A percentile compares a stretch with the other conserved stretches of the same genome.
Evolutionary conservation across 2,329 filamentous ascomycete species (phyloP).

Genomic region (Fusarium sp.): DNA sequence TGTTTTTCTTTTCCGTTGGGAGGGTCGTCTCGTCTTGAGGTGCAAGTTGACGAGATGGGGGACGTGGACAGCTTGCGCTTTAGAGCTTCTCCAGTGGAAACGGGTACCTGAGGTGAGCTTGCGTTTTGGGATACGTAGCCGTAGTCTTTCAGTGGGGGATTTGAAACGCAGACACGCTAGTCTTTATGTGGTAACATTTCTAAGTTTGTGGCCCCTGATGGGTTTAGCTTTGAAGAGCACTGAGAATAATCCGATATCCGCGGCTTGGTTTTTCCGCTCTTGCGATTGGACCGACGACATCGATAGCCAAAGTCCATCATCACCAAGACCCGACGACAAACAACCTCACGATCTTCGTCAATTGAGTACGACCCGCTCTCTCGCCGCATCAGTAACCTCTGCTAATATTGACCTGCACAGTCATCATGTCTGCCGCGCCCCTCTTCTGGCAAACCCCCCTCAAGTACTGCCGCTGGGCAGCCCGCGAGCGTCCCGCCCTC

Average conservation of each 20-base stretch:
- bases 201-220: background rate
- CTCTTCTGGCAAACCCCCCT: constrained; percentile 90
- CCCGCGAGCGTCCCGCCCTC: constrained; percentile 88
- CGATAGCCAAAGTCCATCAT: constrained; percentile 39
- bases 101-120: constrained; percentile 41
- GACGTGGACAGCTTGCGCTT: constrained; percentile 46
- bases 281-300: constrained; percentile 44
- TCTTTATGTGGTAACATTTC: constrained; percentile 2
- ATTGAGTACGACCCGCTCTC: constrained; percentile 51
- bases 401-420: background rate
- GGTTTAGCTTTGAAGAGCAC: constrained; percentile 14
- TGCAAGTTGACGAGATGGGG: constrained; percentile 34
- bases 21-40: constrained; percentile 6
- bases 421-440: constrained; percentile 70
- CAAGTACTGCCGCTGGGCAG: constrained; percentile 88
- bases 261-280: constrained; percentile 50
- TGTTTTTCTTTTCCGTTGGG: constrained; percentile 13
- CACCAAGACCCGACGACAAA: constrained; percentile 38
- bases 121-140: constrained; percentile 56
- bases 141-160: constrained; percentile 35
- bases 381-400: background rate
- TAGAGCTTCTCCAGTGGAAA: constrained; percentile 38
- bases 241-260: constrained; percentile 45
- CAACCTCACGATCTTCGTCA: constrained; percentile 47
- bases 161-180: constrained; percentile 25